phyloP scores from a whole-genome alignment of 2,329 filamentous ascomycete species.

The Epichloe hybrida region DNA sequence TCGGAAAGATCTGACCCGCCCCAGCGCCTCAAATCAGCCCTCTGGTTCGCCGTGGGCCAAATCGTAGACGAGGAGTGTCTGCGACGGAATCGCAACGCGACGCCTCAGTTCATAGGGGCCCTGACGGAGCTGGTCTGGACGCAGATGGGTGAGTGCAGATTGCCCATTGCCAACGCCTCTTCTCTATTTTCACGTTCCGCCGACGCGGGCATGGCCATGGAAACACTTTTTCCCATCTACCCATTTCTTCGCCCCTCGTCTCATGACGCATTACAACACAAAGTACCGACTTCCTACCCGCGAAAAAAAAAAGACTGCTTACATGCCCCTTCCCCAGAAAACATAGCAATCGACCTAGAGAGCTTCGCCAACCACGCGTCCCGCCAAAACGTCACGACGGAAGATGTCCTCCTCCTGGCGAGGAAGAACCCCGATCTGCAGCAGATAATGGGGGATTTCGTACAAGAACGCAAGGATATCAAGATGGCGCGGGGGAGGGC shows the following conservation, averaged over 20 bases:
- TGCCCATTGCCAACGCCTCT: no score
- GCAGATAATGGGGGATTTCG: constrained; percentile 54
- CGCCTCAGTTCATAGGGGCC: constrained; percentile 79
- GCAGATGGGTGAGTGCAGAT: constrained; percentile 51
- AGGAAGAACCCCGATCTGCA: constrained; percentile 78
- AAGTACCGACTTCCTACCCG: background rate
- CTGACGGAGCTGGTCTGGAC: constrained; percentile 79
- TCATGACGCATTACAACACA: no score
- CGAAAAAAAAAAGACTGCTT: background rate
- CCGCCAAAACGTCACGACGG: constrained; percentile 63
- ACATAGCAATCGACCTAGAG: constrained; percentile 42
- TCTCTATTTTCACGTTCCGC: no score
- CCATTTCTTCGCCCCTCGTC: no score
- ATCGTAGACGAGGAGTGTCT: constrained; percentile 75
- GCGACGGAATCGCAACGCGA: constrained; percentile 58
- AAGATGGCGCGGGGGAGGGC: constrained; percentile 14
- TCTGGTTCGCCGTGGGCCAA: constrained; percentile 74
- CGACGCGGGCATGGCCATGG: no score
- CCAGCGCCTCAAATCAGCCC: constrained; percentile 68
- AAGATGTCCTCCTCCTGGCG: constrained; percentile 79
- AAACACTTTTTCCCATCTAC: no score
- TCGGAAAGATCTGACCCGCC: background rate
- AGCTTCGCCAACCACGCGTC: constrained; percentile 61
- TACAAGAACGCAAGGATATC: constrained; percentile 41
- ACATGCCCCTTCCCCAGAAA: constrained; percentile 35